These are phyloP conservation scores for Luzula sylvatica DNA, from an alignment of 176 grass and related monocot species.

Conservation along the genomic window DNA sequence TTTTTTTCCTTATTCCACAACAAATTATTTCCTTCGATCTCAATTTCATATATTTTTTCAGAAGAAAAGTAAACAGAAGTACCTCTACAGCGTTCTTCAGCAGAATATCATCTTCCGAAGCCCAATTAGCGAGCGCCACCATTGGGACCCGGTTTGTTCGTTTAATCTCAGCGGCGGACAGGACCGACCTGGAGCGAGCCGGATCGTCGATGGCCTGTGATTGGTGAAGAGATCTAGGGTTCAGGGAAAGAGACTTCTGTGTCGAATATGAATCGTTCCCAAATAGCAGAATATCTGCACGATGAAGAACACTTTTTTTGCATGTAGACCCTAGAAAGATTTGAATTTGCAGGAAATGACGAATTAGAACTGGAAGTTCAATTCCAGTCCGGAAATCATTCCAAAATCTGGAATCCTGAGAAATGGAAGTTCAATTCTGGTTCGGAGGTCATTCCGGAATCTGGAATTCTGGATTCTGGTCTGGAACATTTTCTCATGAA, in stretches of 20 bases:
- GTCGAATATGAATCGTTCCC: no score
- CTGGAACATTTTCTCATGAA: no score
- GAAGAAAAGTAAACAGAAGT: neutral
- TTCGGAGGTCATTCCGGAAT: no score
- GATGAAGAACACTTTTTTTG: no score
- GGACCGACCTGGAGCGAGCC: neutral
- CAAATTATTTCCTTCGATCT: neutral
- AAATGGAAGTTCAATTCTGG: no score
- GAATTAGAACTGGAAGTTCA: no score
- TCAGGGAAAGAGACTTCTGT: neutral
- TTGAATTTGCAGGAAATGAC: no score
- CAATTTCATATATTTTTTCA: neutral
- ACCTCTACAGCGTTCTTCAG: slow-evolving; percentile 82
- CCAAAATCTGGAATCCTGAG: no score
- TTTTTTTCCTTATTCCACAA: neutral
- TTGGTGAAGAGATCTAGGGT: neutral
- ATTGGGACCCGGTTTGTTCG: slow-evolving; percentile 17
- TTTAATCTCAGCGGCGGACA: neutral
- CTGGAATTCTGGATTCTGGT: no score
- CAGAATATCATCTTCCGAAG: slow-evolving; percentile 56
- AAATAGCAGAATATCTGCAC: no score
- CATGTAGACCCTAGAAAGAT: no score
- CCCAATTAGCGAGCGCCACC: slow-evolving; percentile 50
- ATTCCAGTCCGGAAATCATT: no score
- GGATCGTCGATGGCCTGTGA: neutral